Conservation (phyloP, 1,284 basidiomycete genomes). For the Cryptococcus wingfieldii region DNA sequence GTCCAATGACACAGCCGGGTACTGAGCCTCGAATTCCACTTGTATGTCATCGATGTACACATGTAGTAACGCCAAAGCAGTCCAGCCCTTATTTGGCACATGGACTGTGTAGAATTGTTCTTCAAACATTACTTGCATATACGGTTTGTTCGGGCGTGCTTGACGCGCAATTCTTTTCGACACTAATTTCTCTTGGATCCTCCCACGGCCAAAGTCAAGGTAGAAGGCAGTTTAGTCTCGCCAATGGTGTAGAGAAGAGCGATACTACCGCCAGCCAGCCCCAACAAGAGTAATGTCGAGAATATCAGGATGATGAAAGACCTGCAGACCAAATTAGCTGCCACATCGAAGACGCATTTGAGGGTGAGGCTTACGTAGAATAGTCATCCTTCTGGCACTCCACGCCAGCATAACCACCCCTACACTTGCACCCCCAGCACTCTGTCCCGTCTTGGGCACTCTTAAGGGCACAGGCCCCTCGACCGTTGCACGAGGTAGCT, state of each 20-base stretch:
- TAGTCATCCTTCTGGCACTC: conserved; percentile 44
- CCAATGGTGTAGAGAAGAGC: conserved; percentile 38
- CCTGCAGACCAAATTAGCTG: conserved; percentile 13
- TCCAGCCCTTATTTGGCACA: neutral
- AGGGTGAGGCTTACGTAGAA: conserved; percentile 29
- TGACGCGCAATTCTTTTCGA: too few relatives aligned
- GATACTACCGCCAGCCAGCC: conserved; percentile 28
- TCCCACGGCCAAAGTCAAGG: conserved; percentile 43
- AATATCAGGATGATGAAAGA: conserved; percentile 43
- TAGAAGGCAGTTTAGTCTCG: conserved; percentile 45
- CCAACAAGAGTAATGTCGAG: conserved; percentile 34
- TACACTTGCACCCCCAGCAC: conserved; percentile 43
- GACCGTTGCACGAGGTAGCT: conserved; percentile 32
- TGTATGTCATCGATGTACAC: neutral
- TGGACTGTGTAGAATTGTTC: neutral
- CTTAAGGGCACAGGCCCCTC: conserved; percentile 30
- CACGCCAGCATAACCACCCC: conserved; percentile 30
- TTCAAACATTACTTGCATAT: too few relatives aligned
- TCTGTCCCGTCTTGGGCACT: conserved; percentile 23
- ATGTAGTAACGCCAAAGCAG: neutral
- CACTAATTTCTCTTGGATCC: conserved; percentile 4
- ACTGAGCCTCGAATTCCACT: neutral
- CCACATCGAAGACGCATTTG: neutral
- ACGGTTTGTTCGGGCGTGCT: too few relatives aligned
- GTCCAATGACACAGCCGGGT: neutral